phyloP scores from a whole-genome alignment of 202 grass and related monocot species.

The Elaeis oleifera region DNA sequence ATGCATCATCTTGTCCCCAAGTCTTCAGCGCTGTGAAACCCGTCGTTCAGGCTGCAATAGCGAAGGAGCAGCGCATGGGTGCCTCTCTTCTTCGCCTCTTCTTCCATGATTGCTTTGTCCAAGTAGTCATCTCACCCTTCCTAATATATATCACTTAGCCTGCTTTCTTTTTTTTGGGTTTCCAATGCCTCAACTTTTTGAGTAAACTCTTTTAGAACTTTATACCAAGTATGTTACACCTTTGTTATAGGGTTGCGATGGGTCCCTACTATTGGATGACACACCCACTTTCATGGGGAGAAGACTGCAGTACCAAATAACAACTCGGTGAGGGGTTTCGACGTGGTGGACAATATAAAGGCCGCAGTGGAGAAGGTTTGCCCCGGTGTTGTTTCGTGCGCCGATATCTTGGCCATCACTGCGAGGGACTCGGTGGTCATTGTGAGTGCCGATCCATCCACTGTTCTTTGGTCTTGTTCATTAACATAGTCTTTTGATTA shows the following conservation, averaged over 20 bases:
- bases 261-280: conserved; percentile 63
- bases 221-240: background rate
- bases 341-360: conserved; percentile 73
- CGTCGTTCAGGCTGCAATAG: conserved; percentile 37
- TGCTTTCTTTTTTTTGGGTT: background rate
- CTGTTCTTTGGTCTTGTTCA: too few relatives aligned
- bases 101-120: conserved; percentile 93
- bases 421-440: conserved; percentile 62
- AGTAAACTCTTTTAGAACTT: background rate
- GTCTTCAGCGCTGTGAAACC: conserved; percentile 28
- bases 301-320: conserved; percentile 66
- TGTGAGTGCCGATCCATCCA: conserved; percentile 24
- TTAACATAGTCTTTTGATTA: background rate
- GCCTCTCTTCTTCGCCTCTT: conserved; percentile 78
- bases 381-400: conserved; percentile 72
- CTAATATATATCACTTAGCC: background rate
- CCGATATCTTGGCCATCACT: conserved; percentile 66
- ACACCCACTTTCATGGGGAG: conserved; percentile 50
- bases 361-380: conserved; percentile 50
- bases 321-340: conserved; percentile 64
- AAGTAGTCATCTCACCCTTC: conserved; percentile 12
- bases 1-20: conserved; percentile 46
- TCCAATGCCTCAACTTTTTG: too few relatives aligned
- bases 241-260: conserved; percentile 1
- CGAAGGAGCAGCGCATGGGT: conserved; percentile 44